Conservation (phyloP, 2,329 filamentous ascomycete species). For the Scedosporium boydii region DNA sequence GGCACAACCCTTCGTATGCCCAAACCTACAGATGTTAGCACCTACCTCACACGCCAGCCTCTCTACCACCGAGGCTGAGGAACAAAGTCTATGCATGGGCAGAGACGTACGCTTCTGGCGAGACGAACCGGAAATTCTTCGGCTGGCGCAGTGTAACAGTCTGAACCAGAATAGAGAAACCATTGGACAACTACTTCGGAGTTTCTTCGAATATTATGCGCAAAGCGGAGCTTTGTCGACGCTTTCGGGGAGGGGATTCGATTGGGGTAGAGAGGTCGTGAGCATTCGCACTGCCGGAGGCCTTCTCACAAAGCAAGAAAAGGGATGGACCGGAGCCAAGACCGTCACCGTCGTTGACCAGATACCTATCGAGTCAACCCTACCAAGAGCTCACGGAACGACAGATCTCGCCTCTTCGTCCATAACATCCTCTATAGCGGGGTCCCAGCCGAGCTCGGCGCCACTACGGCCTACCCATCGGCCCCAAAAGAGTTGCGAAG, state of each 20-base stretch:
- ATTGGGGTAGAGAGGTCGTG: slow-evolving; percentile 72
- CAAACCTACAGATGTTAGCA: slow-evolving; percentile 63
- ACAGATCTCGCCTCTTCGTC: background rate
- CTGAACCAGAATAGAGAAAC: slow-evolving; percentile 62
- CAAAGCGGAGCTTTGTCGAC: slow-evolving; percentile 46
- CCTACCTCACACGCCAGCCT: slow-evolving; percentile 26
- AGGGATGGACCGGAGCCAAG: slow-evolving; percentile 80
- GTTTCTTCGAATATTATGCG: slow-evolving; percentile 85
- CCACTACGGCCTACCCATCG: background rate
- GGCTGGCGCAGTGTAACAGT: slow-evolving; percentile 45
- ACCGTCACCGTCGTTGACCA: slow-evolving; percentile 35
- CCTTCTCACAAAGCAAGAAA: slow-evolving; percentile 61
- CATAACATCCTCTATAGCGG: background rate
- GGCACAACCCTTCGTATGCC: slow-evolving; percentile 68
- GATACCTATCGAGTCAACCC: background rate
- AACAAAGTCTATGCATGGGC: slow-evolving; percentile 44
- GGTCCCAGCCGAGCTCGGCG: background rate
- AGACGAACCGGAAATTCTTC: slow-evolving; percentile 59
- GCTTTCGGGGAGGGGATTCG: slow-evolving; percentile 49
- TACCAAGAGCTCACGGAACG: background rate
- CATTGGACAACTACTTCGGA: slow-evolving; percentile 61
- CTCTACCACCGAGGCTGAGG: slow-evolving; percentile 14
- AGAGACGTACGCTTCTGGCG: slow-evolving; percentile 70
- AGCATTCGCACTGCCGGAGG: slow-evolving; percentile 67
- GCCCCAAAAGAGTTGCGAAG: slow-evolving; percentile 7